A percentile compares a stretch with the other conserved stretches of the same genome.
phyloP scores from a whole-genome alignment of 495 filamentous ascomycete species.

The Aspergillus steynii region DNA sequence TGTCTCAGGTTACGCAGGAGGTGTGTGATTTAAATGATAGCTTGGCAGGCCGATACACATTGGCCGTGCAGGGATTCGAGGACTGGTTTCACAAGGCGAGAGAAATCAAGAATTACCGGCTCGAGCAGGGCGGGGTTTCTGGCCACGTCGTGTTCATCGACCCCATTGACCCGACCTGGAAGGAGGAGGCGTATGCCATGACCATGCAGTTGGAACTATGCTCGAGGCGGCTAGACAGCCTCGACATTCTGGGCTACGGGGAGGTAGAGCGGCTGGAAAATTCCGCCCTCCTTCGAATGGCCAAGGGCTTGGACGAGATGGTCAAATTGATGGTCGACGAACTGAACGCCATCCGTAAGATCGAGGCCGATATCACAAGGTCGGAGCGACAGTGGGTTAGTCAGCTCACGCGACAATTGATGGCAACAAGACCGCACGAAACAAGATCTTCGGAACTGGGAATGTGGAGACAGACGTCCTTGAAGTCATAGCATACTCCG shows the following conservation, averaged over 20 bases:
- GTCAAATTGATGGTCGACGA: conserved; percentile 45
- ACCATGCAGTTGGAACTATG: conserved; percentile 42
- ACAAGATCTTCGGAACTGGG: conserved; percentile 15
- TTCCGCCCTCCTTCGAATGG: conserved; percentile 38
- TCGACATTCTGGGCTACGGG: conserved; percentile 40
- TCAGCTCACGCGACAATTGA: conserved; percentile 33
- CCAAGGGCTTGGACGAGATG: conserved; percentile 32
- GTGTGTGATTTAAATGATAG: conserved; percentile 34
- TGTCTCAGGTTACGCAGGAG: conserved; percentile 47
- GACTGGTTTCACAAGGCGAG: conserved; percentile 44
- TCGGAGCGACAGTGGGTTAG: conserved; percentile 40
- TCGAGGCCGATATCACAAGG: conserved; percentile 42
- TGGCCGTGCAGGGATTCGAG: conserved; percentile 39
- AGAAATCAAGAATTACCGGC: conserved; percentile 28
- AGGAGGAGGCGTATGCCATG: conserved; percentile 38
- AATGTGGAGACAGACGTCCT: conserved; percentile 23
- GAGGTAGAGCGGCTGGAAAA: conserved; percentile 29
- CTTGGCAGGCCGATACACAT: conserved; percentile 34
- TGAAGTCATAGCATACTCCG: neutral
- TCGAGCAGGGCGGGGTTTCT: conserved; percentile 1
- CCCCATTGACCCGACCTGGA: conserved; percentile 44
- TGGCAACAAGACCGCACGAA: conserved; percentile 13
- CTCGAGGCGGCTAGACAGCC: conserved; percentile 35
- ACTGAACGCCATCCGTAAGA: conserved; percentile 38
- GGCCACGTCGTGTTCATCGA: conserved; percentile 40